Evolutionary conservation across 768 basidiomycete species (phyloP), one percentile per base, ranked within the genome.

Genomic region (Amyloporia xantha): DNA sequence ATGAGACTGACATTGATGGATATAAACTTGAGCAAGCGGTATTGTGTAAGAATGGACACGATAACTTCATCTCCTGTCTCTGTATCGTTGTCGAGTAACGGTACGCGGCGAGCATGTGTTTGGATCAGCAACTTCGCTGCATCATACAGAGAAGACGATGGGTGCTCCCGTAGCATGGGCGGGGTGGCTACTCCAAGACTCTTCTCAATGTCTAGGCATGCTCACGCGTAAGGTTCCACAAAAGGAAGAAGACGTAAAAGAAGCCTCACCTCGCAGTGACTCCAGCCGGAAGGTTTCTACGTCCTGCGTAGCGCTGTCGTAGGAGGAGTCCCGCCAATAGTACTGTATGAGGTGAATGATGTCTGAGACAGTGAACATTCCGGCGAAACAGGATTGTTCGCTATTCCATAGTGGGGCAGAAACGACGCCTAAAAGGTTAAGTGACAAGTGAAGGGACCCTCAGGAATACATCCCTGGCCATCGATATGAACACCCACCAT

Each of bases 261-360:
- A 37, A 56, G 39, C 66, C 78, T 33, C 61, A 91, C 95, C 92
- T 79, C 96, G 72, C 51, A 99, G 69, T 42, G 83, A 82, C 62
- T 94, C 89, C 25, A 99, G 74, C 26, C 88, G 78, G 64, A 99
- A 91, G 0, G 81, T 86, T 63, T 98, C 95, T 2, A 98, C 95
- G 59, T 98, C 93, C 10, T 84, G 78, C 0, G 85, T 80, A 4
- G 92, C 94, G 45, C 80, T 82, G 58, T 92, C 92, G 65, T 83
- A 83, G 26, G 87, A 83, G 2, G 78, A 71, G 11, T 86, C 90
- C 41, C 84, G 82, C 67, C 97, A 96, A 67, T 97, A 99, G 71
- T 94, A 96, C 61, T 99, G 96, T 56, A 99, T 98, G 55, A 99
- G 82, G 65, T 99, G 96, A 50, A 99, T 97, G 65, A 99, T 93